phyloP scores from a whole-genome alignment of 2,329 filamentous ascomycete species.

The Elsinoe necatrix region DNA sequence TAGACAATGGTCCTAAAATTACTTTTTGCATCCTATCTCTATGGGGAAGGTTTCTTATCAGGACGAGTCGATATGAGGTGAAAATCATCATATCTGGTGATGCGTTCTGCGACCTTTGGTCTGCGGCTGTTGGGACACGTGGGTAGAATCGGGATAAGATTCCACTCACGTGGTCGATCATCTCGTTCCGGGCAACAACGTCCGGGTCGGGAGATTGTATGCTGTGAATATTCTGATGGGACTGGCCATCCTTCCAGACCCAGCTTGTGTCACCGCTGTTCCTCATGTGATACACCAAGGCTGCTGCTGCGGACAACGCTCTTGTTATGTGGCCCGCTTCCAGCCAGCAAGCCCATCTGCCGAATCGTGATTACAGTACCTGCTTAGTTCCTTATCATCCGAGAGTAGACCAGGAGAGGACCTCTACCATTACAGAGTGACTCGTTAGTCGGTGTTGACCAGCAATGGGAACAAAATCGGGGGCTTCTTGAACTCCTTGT shows the following conservation, averaged over 20 bases:
- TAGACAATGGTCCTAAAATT: constrained; percentile 6
- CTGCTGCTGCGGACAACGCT: background rate
- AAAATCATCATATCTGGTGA: background rate
- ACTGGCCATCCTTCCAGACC: background rate
- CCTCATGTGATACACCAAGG: background rate
- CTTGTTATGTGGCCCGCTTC: background rate
- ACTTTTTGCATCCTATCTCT: background rate
- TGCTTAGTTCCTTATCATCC: too few relatives aligned
- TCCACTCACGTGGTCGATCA: background rate
- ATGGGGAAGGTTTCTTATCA: constrained; percentile 7
- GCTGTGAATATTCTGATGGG: background rate
- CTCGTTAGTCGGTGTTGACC: constrained; percentile 9
- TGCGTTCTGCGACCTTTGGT: background rate
- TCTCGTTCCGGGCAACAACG: background rate
- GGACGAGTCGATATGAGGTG: background rate
- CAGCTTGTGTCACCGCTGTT: background rate
- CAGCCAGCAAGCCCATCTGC: background rate
- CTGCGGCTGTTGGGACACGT: background rate
- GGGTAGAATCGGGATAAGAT: constrained; percentile 1
- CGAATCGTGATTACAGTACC: too few relatives aligned
- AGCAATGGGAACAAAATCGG: constrained; percentile 46
- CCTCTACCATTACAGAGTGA: too few relatives aligned
- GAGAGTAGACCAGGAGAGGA: too few relatives aligned
- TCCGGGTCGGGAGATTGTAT: background rate
- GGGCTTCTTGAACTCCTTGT: constrained; percentile 35